Evolutionary conservation across 805 yeast species (phyloP), one percentile per base, ranked within the genome.

Genomic region (Cyberlindnera petersonii): DNA sequence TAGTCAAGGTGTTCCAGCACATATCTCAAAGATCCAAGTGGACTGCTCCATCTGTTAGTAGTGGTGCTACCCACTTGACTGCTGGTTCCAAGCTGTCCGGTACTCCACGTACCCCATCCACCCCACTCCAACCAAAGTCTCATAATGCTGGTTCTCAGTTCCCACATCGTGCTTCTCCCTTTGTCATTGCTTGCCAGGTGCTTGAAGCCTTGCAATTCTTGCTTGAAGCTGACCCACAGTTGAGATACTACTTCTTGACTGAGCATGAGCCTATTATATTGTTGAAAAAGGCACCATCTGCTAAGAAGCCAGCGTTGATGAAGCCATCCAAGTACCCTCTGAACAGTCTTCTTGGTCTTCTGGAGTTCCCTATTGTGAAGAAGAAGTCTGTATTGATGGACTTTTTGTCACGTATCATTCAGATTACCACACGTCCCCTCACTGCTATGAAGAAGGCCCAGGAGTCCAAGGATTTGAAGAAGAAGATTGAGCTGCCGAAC

Each of bases 351-450:
- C 65, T 89, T 21, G 65, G 66, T 6, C 58, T 89, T 14, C 63
- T 89, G 41, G 82, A 79, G 28, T 75, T 77, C 39, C 70, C 72
- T 7, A 56, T 79, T n/a, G 74, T 87, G 36, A 74, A 75, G 18
- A 84, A 82, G 37, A 94, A 85, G 55, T 77, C 82, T 6, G 75
- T 77, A 6, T 66, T 87, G 47, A 75, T 89, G 79, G 95, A 88
- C 55, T 60, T 79, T 17, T 61, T 88, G 20, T 82, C 95, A 0
- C 69, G 84, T 42, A 77, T 86, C 14, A 66, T 88, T 23, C 93
- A 85, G 52, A 74, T 82, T 33, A 77, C 89, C 4, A 84, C 95
- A 0, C 71, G 83, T 45, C 88, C 95, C 4, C 65, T 88, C 33
- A 69, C 69, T 20, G 66, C 77, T 0, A 64, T 85, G 41, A 67